Base-by-base conservation (phyloP, 163 green algal species). In the Picocystis sp. region DNA sequence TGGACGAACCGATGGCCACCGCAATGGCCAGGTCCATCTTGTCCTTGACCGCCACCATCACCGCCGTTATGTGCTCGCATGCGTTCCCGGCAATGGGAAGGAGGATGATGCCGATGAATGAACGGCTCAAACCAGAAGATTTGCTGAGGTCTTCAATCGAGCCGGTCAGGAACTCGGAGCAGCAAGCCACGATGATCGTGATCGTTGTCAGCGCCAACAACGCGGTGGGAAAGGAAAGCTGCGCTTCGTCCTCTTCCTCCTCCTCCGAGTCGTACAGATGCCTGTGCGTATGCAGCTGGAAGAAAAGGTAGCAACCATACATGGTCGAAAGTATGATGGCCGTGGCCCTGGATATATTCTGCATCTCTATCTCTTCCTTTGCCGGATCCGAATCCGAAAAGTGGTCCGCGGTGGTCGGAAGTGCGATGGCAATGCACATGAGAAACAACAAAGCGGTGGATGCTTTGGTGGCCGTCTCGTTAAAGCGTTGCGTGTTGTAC, bases 61-160 rank as follows among this genome's bases (percentile, higher is more conserved):
- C 69, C 1, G 76, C 81, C 0, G 84, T 91, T 56, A 92, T 82
- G 72, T 94, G 84, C 65, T 94, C 84, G 41, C 76, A 84, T 1
- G 83, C 84, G 47, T 94, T 94, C 52, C 84, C 84, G 0, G 82
- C 83, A 25, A 92, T 89, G 29, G 84, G 84, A 56, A 93, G 78
- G 43, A 93, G 57, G 34, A 93, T 87, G 24, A 92, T 67, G 9
- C 77, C 76, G 23, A 93, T 60, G 76, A 94, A 93, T 2, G 65
- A 59, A 53, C 81, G 57, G 51, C 71, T 81, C 23, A 94, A 71
- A 14, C 76, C 43, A 67, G 6, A 68, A 79, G 22, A 43, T 52
- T 53, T 17, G 52, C 57, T 77, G 13, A 92, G 77, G 11, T 76
- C 69, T 68, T 87, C 70, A 21, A 94, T 82, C 1, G 75, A 71